Base-by-base conservation (phyloP, 2,329 filamentous ascomycete species). In the Aschersonia sp. region DNA sequence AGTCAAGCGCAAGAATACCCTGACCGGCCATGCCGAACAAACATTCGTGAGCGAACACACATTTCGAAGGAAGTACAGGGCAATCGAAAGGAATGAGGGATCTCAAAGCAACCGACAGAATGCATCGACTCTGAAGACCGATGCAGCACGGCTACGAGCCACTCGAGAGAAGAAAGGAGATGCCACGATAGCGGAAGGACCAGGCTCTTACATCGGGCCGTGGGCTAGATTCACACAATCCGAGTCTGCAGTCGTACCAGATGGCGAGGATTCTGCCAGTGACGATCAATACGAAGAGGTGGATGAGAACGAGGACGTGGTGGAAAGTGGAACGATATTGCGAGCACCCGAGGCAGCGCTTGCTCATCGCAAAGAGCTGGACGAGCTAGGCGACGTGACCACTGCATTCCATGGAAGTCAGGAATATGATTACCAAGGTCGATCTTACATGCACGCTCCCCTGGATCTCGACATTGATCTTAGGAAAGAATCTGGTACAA, bases 361-460 rank as follows among this genome's bases (percentile, higher is more conserved):
- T 41, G 70, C 68, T 38, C 70, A 71, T 52, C 65, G 80, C 54
- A 77, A 78, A 61, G 70, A 78, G 59, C 72, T 73, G 6, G 77
- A 81, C 59, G 72, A 73, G 53, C 54, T 73, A 57, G 80, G 80
- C 50, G 77, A 77, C 30, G 92, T 98, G 69, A 92, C 84, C 47
- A 89, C 84, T 43, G 82, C 81, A 43, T 98, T 97, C 67, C 85
- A 95, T 59, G 92, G 89, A 52, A 75, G 76, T 41, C 74, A 85
- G 60, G 73, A 92, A 66, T 84, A 82, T 70, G 92, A 98, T 64
- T 98, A 98, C 69, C 85, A 94, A 63, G 92, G 92, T 45, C 76
- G 92, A 54, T 94, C 91, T 35, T 98, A 95, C 63, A 96, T 98
- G 91, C 92, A 98, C 66, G 75, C 97, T 44, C 92, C 92, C 3